Evolutionary conservation across 129 eudicot species (phyloP).

Genomic region (Artemisia argyi): DNA sequence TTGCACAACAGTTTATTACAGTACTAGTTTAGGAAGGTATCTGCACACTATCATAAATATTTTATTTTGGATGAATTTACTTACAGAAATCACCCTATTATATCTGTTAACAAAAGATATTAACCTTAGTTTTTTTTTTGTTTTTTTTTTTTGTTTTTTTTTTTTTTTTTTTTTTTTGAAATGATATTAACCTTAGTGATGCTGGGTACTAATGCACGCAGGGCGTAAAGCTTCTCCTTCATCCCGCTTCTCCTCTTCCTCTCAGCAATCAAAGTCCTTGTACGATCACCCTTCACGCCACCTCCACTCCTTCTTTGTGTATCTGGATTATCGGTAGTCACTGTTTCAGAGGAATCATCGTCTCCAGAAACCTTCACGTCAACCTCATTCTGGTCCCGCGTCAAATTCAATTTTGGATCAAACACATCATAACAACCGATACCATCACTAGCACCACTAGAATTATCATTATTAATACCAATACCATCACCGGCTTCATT

Average conservation of each 20-base stretch:
- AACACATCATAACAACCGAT: constrained; percentile 9
- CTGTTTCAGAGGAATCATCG: constrained; percentile 45
- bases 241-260: constrained; percentile 74
- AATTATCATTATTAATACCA: no score
- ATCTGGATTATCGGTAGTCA: constrained; percentile 22
- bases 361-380: constrained; percentile 29
- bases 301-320: constrained; percentile 22
- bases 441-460: not conserved
- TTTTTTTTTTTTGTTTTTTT: no score
- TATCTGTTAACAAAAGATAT: not conserved
- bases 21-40: no score
- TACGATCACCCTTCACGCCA: constrained; percentile 46
- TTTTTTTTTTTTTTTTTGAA: no score
- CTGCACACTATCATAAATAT: no score
- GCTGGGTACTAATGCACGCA: constrained; percentile 82
- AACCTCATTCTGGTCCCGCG: constrained; percentile 16
- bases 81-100: not conserved
- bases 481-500: not conserved
- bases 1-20: no score
- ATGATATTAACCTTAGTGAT: constrained; percentile 97
- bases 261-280: constrained; percentile 74
- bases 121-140: no score
- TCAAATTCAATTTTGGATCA: constrained; percentile 18
- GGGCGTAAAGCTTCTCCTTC: constrained; percentile 84
- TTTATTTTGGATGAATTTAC: not conserved